These are phyloP conservation scores for Coniochaeta ligniaria DNA, from an alignment of 2,329 filamentous ascomycete species.

Conservation along the genomic window DNA sequence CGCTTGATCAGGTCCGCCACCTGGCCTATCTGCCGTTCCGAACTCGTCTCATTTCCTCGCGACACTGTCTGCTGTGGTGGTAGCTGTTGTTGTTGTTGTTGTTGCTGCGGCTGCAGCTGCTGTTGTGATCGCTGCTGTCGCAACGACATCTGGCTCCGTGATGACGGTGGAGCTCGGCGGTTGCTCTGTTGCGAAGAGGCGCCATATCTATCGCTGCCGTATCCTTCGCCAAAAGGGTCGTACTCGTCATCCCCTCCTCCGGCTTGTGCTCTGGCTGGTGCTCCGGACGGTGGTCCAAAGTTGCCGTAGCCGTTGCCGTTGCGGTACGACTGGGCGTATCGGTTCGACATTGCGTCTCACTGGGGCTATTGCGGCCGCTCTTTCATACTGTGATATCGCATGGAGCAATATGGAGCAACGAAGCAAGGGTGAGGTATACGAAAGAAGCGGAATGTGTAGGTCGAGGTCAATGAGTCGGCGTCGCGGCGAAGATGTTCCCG, in stretches of 20 bases:
- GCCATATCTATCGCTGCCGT: constrained; percentile 34
- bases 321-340: constrained; percentile 40
- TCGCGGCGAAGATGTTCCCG: background rate
- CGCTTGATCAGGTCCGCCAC: constrained; percentile 77
- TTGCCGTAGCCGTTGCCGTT: constrained; percentile 38
- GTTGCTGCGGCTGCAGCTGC: constrained; percentile 7
- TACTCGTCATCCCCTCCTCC: constrained; percentile 34
- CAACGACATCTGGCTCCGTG: constrained; percentile 6
- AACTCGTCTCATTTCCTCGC: constrained; percentile 29
- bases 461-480: background rate
- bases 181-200: constrained; percentile 9
- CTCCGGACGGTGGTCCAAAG: constrained; percentile 23
- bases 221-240: constrained; percentile 40
- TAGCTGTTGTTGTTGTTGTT: constrained; percentile 15
- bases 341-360: constrained; percentile 37
- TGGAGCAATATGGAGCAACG: background rate
- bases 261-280: constrained; percentile 1
- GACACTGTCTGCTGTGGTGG: constrained; percentile 14
- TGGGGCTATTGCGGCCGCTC: background rate
- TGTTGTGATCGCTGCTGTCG: constrained; percentile 4
- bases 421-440: background rate
- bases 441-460: too few relatives aligned
- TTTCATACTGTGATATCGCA: background rate
- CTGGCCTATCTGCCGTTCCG: constrained; percentile 49
- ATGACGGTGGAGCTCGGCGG: constrained; percentile 3